A percentile compares a stretch with the other conserved stretches of the same genome.
Evolutionary conservation across 176 grass and related monocot species (phyloP).

Genomic region (Melocanna baccifera): DNA sequence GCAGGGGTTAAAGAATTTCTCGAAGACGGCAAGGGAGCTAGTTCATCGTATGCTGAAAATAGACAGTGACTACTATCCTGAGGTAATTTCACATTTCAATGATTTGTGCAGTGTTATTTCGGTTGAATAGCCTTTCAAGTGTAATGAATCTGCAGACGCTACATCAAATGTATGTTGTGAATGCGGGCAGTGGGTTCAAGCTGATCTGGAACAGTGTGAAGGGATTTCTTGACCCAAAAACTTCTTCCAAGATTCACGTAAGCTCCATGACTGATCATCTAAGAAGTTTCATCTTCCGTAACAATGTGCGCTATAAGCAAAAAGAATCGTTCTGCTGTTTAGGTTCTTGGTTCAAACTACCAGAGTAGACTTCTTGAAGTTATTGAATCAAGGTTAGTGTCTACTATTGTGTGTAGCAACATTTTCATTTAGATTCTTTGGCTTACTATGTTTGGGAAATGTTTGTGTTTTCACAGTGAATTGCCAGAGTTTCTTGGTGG

Average conservation of each 20-base stretch:
- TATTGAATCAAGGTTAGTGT: slow-evolving; percentile 65
- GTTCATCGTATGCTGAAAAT: slow-evolving; percentile 67
- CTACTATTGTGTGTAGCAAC: neutral
- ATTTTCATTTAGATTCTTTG: neutral
- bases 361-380: slow-evolving; percentile 72
- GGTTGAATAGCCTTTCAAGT: neutral
- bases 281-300: neutral
- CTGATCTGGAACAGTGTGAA: slow-evolving; percentile 84
- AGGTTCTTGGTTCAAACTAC: slow-evolving; percentile 81
- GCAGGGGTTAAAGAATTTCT: slow-evolving; percentile 83
- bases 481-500: slow-evolving; percentile 83
- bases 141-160: slow-evolving; percentile 57
- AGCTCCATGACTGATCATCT: neutral
- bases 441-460: neutral
- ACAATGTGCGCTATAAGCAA: neutral
- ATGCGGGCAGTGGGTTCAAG: slow-evolving; percentile 79
- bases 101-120: neutral
- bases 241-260: slow-evolving; percentile 92
- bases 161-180: slow-evolving; percentile 93
- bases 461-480: slow-evolving; percentile 49
- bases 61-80: slow-evolving; percentile 81
- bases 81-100: slow-evolving; percentile 44
- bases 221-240: slow-evolving; percentile 89
- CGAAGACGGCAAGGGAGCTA: slow-evolving; percentile 74
- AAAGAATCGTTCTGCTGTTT: neutral